Conservation (phyloP, 1,284 basidiomycete species). For the Austropuccinia psidii region DNA sequence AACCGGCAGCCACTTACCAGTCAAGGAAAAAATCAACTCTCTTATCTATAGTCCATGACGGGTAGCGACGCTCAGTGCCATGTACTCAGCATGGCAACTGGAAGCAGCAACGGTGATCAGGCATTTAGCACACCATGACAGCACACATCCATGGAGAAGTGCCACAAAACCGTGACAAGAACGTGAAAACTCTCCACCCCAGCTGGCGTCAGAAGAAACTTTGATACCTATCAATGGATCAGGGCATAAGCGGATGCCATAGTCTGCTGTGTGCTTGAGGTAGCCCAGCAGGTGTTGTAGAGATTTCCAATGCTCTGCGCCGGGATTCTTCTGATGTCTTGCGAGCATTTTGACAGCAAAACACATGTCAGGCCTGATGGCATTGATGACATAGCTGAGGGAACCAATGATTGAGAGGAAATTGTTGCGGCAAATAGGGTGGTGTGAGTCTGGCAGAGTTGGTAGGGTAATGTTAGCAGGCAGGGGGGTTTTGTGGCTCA, state of each 20-base stretch:
- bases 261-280: not conserved
- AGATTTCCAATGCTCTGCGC: not conserved
- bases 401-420: constrained; percentile 4
- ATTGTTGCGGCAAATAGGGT: not conserved
- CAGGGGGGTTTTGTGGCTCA: not conserved
- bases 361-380: not conserved
- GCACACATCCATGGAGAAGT: not conserved
- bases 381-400: not conserved
- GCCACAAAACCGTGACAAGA: not conserved
- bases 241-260: not conserved
- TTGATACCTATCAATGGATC: not conserved
- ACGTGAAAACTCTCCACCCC: not conserved
- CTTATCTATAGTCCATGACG: too few species aligned
- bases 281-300: not conserved
- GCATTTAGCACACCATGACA: too few species aligned
- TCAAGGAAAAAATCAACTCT: too few species aligned
- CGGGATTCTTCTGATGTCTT: not conserved
- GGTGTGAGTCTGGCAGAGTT: too few species aligned
- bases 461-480: not conserved
- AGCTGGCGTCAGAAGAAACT: not conserved
- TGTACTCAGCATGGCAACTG: too few species aligned
- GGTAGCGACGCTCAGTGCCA: too few species aligned
- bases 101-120: too few species aligned
- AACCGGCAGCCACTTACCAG: too few species aligned
- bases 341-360: not conserved